These are phyloP conservation scores for Aureobasidium sp. DNA, from an alignment of 2,329 filamentous ascomycete species.

Conservation along the genomic window DNA sequence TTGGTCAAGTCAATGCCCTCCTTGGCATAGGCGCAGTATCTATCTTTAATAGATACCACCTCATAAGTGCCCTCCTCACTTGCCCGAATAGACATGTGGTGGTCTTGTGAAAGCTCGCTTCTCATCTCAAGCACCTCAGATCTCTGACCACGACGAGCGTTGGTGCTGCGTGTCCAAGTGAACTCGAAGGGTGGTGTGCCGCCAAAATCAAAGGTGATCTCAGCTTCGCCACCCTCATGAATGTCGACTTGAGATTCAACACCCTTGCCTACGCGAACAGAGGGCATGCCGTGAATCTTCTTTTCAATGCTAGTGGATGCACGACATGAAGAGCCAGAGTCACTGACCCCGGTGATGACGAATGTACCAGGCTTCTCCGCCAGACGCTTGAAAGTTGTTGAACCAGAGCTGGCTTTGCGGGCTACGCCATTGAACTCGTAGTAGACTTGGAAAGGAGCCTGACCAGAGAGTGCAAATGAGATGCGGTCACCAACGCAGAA, in stretches of 20 bases:
- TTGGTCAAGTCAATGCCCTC: conserved; percentile 44
- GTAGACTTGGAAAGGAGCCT: conserved; percentile 84
- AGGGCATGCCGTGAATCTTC: conserved; percentile 83
- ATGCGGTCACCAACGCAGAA: conserved; percentile 96
- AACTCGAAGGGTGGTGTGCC: conserved; percentile 96
- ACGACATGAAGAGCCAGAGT: conserved; percentile 82
- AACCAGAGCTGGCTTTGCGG: conserved; percentile 70
- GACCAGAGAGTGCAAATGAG: conserved; percentile 83
- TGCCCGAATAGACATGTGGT: conserved; percentile 72
- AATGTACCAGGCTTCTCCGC: conserved; percentile 88
- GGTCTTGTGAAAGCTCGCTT: conserved; percentile 76
- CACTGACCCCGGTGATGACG: conserved; percentile 75
- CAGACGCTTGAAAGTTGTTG: conserved; percentile 84
- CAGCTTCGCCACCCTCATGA: conserved; percentile 89
- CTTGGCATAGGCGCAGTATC: conserved; percentile 81
- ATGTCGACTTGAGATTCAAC: conserved; percentile 78
- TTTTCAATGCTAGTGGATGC: conserved; percentile 72
- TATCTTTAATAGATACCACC: conserved; percentile 92
- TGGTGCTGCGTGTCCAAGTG: conserved; percentile 87
- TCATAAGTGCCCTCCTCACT: conserved; percentile 96
- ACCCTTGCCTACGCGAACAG: conserved; percentile 82
- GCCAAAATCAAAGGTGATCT: conserved; percentile 91
- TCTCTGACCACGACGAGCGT: conserved; percentile 69
- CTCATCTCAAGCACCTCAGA: conserved; percentile 80
- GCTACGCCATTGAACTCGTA: conserved; percentile 78